phyloP scores from a whole-genome alignment of 2,329 filamentous ascomycete species.

The Ophiostoma himal-ulmi region DNA sequence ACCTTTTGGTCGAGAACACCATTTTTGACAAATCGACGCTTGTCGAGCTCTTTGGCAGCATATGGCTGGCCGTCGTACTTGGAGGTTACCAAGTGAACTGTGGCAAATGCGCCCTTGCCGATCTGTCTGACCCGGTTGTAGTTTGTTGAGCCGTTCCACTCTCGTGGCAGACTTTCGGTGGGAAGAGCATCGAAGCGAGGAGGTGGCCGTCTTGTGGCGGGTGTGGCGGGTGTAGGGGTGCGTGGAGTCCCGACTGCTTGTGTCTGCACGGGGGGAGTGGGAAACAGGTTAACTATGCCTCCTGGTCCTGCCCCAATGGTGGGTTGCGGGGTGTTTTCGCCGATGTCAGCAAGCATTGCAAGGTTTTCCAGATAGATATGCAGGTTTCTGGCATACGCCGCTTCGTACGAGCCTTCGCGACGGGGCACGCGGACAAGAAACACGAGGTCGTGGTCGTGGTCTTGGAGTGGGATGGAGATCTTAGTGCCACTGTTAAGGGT shows the following conservation, averaged over 20 bases:
- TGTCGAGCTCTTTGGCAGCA: slow-evolving; percentile 92
- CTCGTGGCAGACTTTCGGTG: slow-evolving; percentile 43
- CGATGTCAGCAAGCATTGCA: slow-evolving; percentile 28
- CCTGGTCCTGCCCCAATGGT: slow-evolving; percentile 45
- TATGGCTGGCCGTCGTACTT: slow-evolving; percentile 78
- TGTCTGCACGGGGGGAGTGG: slow-evolving; percentile 12
- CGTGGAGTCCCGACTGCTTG: background rate
- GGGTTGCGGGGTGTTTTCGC: slow-evolving; percentile 31
- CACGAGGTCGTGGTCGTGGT: slow-evolving; percentile 54
- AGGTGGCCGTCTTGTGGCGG: slow-evolving; percentile 17
- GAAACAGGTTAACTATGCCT: slow-evolving; percentile 40
- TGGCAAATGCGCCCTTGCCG: slow-evolving; percentile 91
- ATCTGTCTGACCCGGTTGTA: slow-evolving; percentile 81
- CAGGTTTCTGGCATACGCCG: slow-evolving; percentile 64
- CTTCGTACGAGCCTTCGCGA: slow-evolving; percentile 59
- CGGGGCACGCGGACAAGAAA: slow-evolving; percentile 84
- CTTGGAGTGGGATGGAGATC: slow-evolving; percentile 60
- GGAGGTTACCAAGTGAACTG: slow-evolving; percentile 82
- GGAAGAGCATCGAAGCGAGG: slow-evolving; percentile 29
- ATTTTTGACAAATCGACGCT: slow-evolving; percentile 88
- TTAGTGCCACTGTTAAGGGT: slow-evolving; percentile 68
- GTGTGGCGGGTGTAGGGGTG: slow-evolving; percentile 13
- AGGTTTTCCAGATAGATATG: slow-evolving; percentile 54
- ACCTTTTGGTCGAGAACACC: slow-evolving; percentile 84
- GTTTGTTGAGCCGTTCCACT: slow-evolving; percentile 75